Conservation (phyloP, 2,329 filamentous ascomycete genomes). For the Fusarium napiforme region DNA sequence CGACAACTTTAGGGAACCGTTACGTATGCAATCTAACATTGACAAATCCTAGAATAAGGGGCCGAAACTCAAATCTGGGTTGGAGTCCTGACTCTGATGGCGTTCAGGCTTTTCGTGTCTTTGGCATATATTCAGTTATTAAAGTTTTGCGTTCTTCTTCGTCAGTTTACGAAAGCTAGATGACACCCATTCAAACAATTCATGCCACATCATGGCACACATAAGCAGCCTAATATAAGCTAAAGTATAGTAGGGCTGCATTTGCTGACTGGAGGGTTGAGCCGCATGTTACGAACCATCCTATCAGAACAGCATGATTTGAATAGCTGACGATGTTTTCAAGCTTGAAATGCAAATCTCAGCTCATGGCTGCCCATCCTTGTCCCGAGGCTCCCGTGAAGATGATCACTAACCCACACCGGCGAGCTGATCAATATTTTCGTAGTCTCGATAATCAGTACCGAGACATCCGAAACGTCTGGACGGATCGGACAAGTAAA, state of each 20-base stretch:
- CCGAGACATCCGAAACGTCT: slow-evolving; percentile 17
- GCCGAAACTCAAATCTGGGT: neutral
- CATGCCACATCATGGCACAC: neutral
- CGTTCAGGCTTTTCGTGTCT: neutral
- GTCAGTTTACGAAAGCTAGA: neutral
- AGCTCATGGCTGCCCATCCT: neutral
- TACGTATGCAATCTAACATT: neutral
- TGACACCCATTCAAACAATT: neutral
- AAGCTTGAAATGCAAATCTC: slow-evolving; percentile 2
- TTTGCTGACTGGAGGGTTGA: slow-evolving; percentile 6
- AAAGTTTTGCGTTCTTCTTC: neutral
- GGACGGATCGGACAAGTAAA: slow-evolving; percentile 6
- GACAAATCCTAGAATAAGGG: neutral
- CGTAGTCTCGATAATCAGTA: neutral
- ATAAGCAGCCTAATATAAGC: neutral
- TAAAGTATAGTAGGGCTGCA: slow-evolving; percentile 17
- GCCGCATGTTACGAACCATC: slow-evolving; percentile 6
- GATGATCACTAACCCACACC: neutral
- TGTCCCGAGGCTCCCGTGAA: slow-evolving; percentile 15
- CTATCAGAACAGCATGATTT: slow-evolving; percentile 6
- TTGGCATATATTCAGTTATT: neutral
- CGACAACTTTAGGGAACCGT: neutral
- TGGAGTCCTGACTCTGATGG: neutral
- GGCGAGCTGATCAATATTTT: neutral
- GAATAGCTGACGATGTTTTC: slow-evolving; percentile 6